Base-by-base conservation (phyloP, 2,329 filamentous ascomycete genomes). In the Alternaria metachromatica region DNA sequence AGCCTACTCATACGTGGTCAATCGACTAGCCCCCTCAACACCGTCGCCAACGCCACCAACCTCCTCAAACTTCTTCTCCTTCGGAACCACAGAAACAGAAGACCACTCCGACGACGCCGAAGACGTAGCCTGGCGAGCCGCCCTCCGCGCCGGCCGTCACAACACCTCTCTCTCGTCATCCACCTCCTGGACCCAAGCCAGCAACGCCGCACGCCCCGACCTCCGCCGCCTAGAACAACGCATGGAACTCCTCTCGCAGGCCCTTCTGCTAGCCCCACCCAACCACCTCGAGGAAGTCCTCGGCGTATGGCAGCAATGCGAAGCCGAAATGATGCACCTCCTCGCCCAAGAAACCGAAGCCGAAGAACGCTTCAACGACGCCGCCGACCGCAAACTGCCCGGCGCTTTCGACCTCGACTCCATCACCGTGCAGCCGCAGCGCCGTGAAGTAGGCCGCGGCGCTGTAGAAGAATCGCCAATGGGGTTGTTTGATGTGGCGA, bases 1-100 rank as follows among this genome's bases (percentile, higher is more conserved):
- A 0, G 92, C 92, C 11, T 96, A 95, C 77, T 94, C 92, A 0
- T 95, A 92, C 74, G 90, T 94, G 2, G 87, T 93, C 50, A 93
- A 89, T 73, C 87, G 90, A 21, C 83, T 96, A 0, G 84, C 85
- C 8, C 76, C 80, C 9, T 80, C 77, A 13, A 56, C 64, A 5
- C 66, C 68, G 5, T 69, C 74, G 2, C 72, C 72, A 25, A 65
- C 71, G 21, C 62, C 67, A 12, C 71, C 76, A n/a, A 66, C 53
- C 3, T 67, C 72, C 6, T 72, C 73, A 7, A 68, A 71, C 8
- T 56, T 57, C 20, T 76, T 73, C 49, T 74, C 78, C 62, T 65
- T 75, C 65, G 54, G 70, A 68, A 65, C 75, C 67, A 12, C 68
- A 65, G 65, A 72, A 13, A 66, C 70, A 3, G 44, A 63, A 23